A percentile compares a stretch with the other conserved stretches of the same genome.
Conservation (phyloP, 139 green algal species). For the Gonium pectorale region DNA sequence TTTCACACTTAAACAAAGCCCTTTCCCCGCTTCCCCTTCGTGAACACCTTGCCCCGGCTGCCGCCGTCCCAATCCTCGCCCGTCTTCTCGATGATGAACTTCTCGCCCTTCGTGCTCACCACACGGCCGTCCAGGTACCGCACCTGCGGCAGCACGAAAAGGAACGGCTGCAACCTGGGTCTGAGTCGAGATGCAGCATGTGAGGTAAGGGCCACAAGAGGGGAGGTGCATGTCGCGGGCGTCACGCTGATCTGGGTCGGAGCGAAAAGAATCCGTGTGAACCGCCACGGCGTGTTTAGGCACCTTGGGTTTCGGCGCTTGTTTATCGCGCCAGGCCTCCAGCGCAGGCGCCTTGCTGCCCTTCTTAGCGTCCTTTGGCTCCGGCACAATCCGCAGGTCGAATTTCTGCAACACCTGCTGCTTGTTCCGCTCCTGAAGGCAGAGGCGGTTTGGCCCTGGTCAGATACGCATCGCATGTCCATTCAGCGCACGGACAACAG, state of each 20-base stretch:
- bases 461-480: neutral
- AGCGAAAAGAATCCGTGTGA: neutral
- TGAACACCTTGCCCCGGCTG: constrained; percentile 67
- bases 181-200: neutral
- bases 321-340: neutral
- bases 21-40: constrained; percentile 80
- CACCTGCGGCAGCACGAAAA: constrained; percentile 24
- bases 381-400: constrained; percentile 37
- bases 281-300: neutral
- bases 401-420: constrained; percentile 44
- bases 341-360: neutral
- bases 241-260: neutral
- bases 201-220: neutral
- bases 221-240: neutral
- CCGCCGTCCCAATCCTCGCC: constrained; percentile 74
- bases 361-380: constrained; percentile 1
- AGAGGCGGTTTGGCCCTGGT: neutral
- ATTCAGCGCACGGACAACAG: neutral
- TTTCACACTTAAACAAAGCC: constrained; percentile 49
- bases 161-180: no score
- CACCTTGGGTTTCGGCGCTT: constrained; percentile 9
- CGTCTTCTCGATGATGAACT: constrained; percentile 74
- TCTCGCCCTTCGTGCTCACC: constrained; percentile 74
- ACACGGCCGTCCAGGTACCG: constrained; percentile 72
- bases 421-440: constrained; percentile 24